These are phyloP conservation scores for Yamadazyma dushanensis DNA, from an alignment of 1,139 yeast species.

Conservation along the genomic window DNA sequence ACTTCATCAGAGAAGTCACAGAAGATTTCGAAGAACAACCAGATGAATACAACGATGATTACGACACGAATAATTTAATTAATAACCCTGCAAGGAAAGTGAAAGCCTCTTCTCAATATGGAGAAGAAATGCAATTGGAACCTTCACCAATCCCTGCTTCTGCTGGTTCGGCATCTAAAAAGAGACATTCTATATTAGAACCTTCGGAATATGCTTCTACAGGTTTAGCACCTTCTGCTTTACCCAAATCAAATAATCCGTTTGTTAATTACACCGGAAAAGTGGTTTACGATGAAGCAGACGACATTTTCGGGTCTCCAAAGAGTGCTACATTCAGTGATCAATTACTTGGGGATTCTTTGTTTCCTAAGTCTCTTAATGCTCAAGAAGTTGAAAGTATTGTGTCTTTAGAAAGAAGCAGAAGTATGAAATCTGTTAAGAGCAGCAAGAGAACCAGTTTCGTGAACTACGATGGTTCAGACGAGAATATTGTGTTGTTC, in stretches of 20 bases:
- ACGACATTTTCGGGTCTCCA: constrained; percentile 34
- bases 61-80: constrained; percentile 21
- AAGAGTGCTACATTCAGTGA: constrained; percentile 13
- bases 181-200: constrained; percentile 1
- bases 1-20: constrained; percentile 37
- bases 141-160: constrained; percentile 17
- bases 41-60: constrained; percentile 14
- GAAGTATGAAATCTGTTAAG: constrained; percentile 55
- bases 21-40: constrained; percentile 19
- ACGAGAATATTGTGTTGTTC: constrained; percentile 41
- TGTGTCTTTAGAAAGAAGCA: constrained; percentile 67
- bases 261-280: constrained; percentile 11
- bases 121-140: constrained; percentile 31
- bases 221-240: constrained; percentile 18
- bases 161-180: not conserved
- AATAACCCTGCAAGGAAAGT: constrained; percentile 30
- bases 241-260: constrained; percentile 17
- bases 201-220: constrained; percentile 3
- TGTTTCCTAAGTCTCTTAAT: constrained; percentile 69
- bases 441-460: constrained; percentile 44
- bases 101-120: constrained; percentile 20
- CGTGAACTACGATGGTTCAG: constrained; percentile 49
- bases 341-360: constrained; percentile 55
- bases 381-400: constrained; percentile 73
- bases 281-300: constrained; percentile 8